These are phyloP conservation scores for Eucalyptus urophylla DNA, from an alignment of 345 rosid species.

Conservation along the genomic window DNA sequence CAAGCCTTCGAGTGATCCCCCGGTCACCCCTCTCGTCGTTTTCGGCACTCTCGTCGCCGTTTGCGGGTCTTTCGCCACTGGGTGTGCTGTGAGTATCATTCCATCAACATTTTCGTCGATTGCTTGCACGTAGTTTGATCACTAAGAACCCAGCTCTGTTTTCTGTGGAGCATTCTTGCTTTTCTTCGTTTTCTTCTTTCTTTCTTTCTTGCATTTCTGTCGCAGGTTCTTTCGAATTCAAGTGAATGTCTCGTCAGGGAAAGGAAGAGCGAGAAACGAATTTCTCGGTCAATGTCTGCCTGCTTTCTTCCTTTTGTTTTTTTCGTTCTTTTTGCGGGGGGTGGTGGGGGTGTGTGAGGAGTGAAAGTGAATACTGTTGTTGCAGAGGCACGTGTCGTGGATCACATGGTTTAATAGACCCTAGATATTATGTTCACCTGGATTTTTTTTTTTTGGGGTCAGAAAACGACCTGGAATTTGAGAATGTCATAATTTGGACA, in stretches of 20 bases:
- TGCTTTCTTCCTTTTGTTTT: fast-evolving
- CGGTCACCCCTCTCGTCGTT: slow-evolving; percentile 13
- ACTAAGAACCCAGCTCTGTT: background rate
- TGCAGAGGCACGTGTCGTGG: background rate
- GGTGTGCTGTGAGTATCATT: slow-evolving; percentile 19
- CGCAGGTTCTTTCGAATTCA: background rate
- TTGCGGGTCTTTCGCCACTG: slow-evolving; percentile 5
- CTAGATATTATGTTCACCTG: background rate
- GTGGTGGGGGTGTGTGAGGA: background rate
- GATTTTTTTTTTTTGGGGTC: no score
- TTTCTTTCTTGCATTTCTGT: background rate
- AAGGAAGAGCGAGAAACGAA: background rate
- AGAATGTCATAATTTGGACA: background rate
- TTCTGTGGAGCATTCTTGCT: background rate
- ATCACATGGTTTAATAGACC: background rate
- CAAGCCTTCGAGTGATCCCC: background rate
- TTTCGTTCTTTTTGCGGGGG: background rate
- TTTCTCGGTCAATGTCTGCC: background rate
- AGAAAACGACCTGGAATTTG: no score
- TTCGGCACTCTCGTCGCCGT: slow-evolving; percentile 40
- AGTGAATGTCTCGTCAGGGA: background rate
- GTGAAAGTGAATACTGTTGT: background rate
- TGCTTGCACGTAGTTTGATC: background rate
- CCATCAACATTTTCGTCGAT: fast-evolving
- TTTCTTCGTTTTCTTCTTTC: background rate